Base-by-base conservation (phyloP, 2,329 filamentous ascomycete genomes). In the Aspergillus sp. region DNA sequence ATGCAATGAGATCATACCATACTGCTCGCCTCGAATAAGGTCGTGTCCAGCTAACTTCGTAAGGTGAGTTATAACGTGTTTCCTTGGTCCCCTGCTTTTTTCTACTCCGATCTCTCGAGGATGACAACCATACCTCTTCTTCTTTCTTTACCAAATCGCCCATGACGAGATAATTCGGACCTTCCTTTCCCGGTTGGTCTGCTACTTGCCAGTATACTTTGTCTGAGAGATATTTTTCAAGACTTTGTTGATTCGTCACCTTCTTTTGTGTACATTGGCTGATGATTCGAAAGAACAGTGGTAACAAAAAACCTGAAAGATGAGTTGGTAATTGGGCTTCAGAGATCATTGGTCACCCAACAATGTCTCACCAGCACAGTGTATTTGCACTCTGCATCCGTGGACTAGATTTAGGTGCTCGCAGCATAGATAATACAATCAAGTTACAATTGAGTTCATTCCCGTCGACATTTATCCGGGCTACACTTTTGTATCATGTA, bases 171-270 rank as follows among this genome's bases (percentile, higher is more conserved):
- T 70, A 78, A 76, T 78, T 73, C 81, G 83, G 84, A 79, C 78
- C 76, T 78, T 80, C 80, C 80, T 75, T 85, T 83, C 81, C 83
- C 81, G 80, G 83, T 81, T 75, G 77, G 80, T 81, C 84, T 85
- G 85, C 82, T 87, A 87, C 85, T 88, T 85, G 85, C 85, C 85
- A 88, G 85, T 87, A 87, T 80, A 77, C 77, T 77, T 82, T 83
- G 84, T 86, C 85, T 87, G 85, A 88, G 71, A 73, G 66, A 65
- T 60, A 60, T 55, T n/a, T 55, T 38, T 30, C 38, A 52, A 24
- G n/a, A 5, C 18, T 15, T 32, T 42, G n/a, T 48, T 22, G n/a
- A 20, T 52, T 20, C 32, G 39, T 22, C 42, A 53, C 7, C n/a
- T 17, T 13, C n/a, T 48, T 36, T 36, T 18, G 22, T 53, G 45